Evolutionary conservation across 1,284 basidiomycete species (phyloP), one percentile per base, ranked within the genome.

Genomic region (Fomitopsis palustris): DNA sequence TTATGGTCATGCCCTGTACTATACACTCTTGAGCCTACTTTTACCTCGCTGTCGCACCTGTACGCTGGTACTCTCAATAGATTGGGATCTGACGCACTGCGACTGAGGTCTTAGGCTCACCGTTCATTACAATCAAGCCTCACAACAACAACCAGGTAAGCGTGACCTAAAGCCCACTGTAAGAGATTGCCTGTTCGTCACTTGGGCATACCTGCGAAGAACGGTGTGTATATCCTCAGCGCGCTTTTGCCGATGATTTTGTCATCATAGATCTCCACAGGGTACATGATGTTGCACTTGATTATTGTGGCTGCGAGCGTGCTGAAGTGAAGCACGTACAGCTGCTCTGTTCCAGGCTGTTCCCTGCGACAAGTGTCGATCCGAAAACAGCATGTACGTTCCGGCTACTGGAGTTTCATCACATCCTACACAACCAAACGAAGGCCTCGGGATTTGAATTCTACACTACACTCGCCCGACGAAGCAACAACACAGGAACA

Each of bases 261-360:
- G 58, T 68, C 1, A 63, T 75, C 4, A 47, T 78, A 9, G 63
- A 76, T 57, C 61, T 58, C 3, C 69, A 66, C 35, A 73, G 74
- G 0, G 61, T 77, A n/a, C 73, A 75, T 45, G 37, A 65, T 0
- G 65, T 76, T 4, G 57, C 54, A 1, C 27, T 77, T 4, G 61
- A 72, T 42, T 75, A 68, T 58, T 78, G 75, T 54, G 65, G 61
- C 1, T 78, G 75, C 62, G 57, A 56, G 14, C 7, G 4, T 9
- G 58, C 56, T 14, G 23, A 35, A 8, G 35, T 55, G 1, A 47
- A 52, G 23, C 25, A 31, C 21, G 25, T 31, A 0, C 73, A 75
- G 53, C 62, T 75, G 0, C 61, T 75, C 41, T 57, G 60, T 0
- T 41, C 60, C 0, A 37, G 68, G 7, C 62, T 74, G 29, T 75